Evolutionary conservation across 352 stramenopile genomes (phyloP), one percentile per base, ranked within the genome.

Genomic region (Phytopythium cucurbitacearum): DNA sequence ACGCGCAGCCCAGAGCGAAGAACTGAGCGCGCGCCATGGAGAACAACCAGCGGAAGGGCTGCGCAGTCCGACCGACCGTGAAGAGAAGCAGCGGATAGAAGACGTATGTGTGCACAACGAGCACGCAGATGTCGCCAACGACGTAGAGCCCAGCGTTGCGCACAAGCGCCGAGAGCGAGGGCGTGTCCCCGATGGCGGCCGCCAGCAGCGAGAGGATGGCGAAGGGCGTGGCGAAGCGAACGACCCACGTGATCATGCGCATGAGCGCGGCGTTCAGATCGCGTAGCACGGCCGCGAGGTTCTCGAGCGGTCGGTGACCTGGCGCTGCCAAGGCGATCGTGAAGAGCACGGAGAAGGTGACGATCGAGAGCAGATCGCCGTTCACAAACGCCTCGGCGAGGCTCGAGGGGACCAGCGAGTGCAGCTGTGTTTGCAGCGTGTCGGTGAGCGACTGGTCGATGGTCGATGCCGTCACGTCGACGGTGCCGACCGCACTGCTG

Each of bases 1-100:
- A 91, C 55, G 76, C 76, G 57, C 75, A 88, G 40, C 74, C 77
- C n/a, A 88, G 66, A 6, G 78, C 78, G 46, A 91, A 89, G 6
- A 85, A 56, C 49, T 89, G 77, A 0, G 80, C 80, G 2, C 69
- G 78, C 9, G 80, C 28, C 48, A 89, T 85, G 40, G 80, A 48
- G 11, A 53, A 59, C 15, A 91, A 46, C 53, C 59, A 78, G 43
- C 50, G 36, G 59, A 73, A 91, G 40, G 64, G 64, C 54, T 83
- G 80, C 11, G 73, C 61, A 44, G 74, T 76, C 15, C 65, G 64
- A 28, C 62, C 60, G 32, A 87, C 60, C 13, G 57, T 60, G 12
- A 55, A 59, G n/a, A 85, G 51, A 36, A 80, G 33, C 10, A 68
- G 55, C 8, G 75, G 28, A 41, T 80, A 80, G 48, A 84, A 74